Percentiles rank a stretch among this genome's conserved stretches.
Conservation (phyloP, 176 grass and related monocot species). For the Thinopyrum elongatum region DNA sequence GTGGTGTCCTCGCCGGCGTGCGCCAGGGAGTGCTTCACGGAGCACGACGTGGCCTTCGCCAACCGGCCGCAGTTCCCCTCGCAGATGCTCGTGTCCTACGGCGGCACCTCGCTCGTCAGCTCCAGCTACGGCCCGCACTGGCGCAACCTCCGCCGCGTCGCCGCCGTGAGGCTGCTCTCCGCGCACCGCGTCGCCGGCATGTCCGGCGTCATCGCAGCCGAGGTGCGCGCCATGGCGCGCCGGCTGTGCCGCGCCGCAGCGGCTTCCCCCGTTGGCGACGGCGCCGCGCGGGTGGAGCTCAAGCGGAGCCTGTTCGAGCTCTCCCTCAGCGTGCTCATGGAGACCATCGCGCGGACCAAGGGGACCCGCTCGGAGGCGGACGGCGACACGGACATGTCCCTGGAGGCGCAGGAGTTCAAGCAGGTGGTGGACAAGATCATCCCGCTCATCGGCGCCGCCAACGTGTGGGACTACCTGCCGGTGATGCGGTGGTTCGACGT, state of each 20-base stretch:
- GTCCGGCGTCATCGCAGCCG: not conserved
- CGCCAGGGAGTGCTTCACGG: slow-evolving; percentile 53
- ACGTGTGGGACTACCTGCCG: slow-evolving; percentile 55
- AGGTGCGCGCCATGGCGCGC: slow-evolving; percentile 31
- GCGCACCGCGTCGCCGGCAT: slow-evolving; percentile 26
- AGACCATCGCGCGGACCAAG: slow-evolving; percentile 42
- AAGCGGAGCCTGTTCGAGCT: slow-evolving; percentile 53
- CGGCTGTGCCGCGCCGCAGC: slow-evolving; percentile 2
- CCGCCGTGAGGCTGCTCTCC: slow-evolving; percentile 46
- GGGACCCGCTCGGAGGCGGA: not conserved
- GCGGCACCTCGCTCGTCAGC: slow-evolving; percentile 27
- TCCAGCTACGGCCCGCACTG: slow-evolving; percentile 49
- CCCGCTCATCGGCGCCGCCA: slow-evolving; percentile 2
- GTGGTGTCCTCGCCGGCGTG: slow-evolving; percentile 39
- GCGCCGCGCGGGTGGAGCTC: slow-evolving; percentile 32
- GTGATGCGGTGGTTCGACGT: slow-evolving; percentile 42
- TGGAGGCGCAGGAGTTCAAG: slow-evolving; percentile 28
- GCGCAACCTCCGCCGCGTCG: slow-evolving; percentile 65
- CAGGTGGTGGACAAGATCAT: slow-evolving; percentile 24
- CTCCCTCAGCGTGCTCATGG: slow-evolving; percentile 38
- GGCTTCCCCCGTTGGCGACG: not conserved
- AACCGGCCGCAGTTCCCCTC: slow-evolving; percentile 51
- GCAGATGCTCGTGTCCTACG: slow-evolving; percentile 23
- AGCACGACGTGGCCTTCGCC: slow-evolving; percentile 54
- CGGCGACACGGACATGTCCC: slow-evolving; percentile 30